Base-by-base conservation (phyloP, 306 rosid species). In the Pyrus betulifolia region DNA sequence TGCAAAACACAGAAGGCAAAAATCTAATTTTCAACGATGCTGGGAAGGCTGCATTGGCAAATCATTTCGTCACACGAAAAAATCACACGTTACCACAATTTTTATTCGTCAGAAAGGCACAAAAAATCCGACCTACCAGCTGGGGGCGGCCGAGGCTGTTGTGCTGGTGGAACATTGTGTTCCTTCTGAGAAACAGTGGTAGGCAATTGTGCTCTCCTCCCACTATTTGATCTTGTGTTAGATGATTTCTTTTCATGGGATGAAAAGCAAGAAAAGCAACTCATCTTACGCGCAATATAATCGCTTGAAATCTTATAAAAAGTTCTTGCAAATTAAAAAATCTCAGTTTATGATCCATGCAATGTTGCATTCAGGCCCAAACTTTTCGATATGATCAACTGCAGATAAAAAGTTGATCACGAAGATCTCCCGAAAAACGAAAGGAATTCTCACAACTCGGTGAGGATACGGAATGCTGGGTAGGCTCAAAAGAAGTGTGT, bases 261-360 rank as follows among this genome's bases (percentile, higher is more conserved):
- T 8, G 91, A 78, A 84, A 94, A 91, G 84, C 98, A 93, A 68
- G 94, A 71, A 85, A 90, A 91, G 78, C 97, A 94, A 80, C 93
- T 87, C 98, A 94, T 94, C 65, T 78, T 81, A 82, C 54, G 45
- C 25, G 25, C 40, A 31, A 17, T 59, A 1, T 46, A 5, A 21
- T 49, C 22, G 28, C 23, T 35, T 8, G 10, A 30, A 14, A 27
- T 30, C 38, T n/a, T 38, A 15, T 15, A 38, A 57, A 21, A 52
- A 31, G 9, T 22, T 21, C 9, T 79, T 57, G 44, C 46, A 55
- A 27, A 22, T 57, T 17, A 57, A 57, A 57, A 15, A 22, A n/a
- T 54, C 49, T 21, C 22, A 28, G 45, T 40, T 21, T 54, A 28
- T 54, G 63, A 71, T 70, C 74, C 73, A 14, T 27, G 33, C 74